phyloP scores from a whole-genome alignment of 140 eudicot species.

The Anethum foeniculum region DNA sequence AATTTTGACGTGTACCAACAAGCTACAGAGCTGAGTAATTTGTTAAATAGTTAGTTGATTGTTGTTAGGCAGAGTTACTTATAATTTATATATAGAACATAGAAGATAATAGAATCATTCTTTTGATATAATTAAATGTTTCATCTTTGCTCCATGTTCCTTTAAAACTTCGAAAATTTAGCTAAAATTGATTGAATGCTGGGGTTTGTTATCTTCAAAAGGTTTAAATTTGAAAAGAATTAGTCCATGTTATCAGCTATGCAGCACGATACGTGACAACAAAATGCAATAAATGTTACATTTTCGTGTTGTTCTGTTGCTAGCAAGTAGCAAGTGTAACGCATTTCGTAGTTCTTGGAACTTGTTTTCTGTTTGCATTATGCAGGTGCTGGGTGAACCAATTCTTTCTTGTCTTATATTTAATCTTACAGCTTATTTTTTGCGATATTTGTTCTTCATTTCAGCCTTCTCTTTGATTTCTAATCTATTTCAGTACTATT shows the following conservation, averaged over 20 bases:
- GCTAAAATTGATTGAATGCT: neutral
- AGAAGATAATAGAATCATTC: neutral
- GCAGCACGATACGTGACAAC: neutral
- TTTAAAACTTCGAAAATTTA: neutral
- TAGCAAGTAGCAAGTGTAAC: neutral
- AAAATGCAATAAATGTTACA: neutral
- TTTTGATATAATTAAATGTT: neutral
- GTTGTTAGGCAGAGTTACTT: neutral
- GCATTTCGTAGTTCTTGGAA: neutral
- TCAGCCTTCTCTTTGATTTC: neutral
- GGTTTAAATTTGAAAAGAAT: neutral
- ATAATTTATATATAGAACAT: neutral
- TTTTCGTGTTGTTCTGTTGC: neutral
- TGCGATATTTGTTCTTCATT: neutral
- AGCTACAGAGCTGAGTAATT: conserved; percentile 38
- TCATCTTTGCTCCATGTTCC: neutral
- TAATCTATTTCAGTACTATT: neutral
- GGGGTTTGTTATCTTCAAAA: neutral
- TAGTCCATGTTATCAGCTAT: neutral
- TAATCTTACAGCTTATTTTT: neutral
- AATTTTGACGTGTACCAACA: conserved; percentile 52
- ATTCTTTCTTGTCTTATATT: no score
- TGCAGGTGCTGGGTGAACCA: neutral
- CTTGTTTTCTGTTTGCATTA: neutral
- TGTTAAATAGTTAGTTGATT: neutral